Conservation (phyloP, 345 rosid species). For the Eucalyptus sp. region DNA sequence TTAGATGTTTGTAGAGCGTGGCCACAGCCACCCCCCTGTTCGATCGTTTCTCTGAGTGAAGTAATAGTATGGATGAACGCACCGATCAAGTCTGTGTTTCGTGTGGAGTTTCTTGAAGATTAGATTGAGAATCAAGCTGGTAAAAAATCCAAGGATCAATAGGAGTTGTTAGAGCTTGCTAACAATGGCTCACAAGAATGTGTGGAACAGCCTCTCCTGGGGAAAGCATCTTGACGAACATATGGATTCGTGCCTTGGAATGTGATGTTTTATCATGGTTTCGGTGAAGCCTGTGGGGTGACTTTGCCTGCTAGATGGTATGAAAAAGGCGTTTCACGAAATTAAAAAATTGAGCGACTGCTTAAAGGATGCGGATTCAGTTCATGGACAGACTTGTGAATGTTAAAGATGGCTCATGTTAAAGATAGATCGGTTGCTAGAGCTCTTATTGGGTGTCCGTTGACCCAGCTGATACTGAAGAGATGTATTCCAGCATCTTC, state of each 20-base stretch:
- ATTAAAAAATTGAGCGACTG: conserved; percentile 21
- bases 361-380: conserved; percentile 29
- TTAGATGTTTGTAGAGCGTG: background rate
- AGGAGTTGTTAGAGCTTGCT: background rate
- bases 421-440: conserved; percentile 37
- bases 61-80: background rate
- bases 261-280: background rate
- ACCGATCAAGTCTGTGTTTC: background rate
- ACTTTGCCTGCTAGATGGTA: conserved; percentile 30
- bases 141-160: background rate
- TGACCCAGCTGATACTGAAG: conserved; percentile 28
- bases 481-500: background rate
- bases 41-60: background rate
- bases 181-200: background rate
- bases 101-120: too few relatives aligned
- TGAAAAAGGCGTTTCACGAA: conserved; percentile 23
- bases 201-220: background rate
- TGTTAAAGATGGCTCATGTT: conserved; percentile 16
- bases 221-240: background rate
- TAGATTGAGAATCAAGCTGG: too few relatives aligned
- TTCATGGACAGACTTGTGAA: conserved; percentile 42
- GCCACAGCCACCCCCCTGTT: background rate
- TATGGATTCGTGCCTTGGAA: background rate
- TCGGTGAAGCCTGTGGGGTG: background rate
- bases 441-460: conserved; percentile 47